These are phyloP conservation scores for Alternaria conjuncta DNA, from an alignment of 2,329 filamentous ascomycete species.

Conservation along the genomic window DNA sequence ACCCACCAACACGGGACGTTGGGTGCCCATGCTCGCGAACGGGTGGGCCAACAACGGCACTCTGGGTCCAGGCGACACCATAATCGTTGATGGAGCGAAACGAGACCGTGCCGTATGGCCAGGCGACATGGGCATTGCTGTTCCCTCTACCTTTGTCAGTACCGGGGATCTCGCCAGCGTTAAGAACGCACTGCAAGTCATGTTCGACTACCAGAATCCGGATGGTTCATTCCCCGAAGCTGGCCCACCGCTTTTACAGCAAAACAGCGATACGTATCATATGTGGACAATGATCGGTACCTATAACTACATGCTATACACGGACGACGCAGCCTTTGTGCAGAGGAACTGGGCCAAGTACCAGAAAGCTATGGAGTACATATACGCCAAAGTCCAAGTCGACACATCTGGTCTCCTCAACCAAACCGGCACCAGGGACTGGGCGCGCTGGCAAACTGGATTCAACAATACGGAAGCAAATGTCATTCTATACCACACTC, in stretches of 20 bases:
- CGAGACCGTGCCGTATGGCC: conserved; percentile 49
- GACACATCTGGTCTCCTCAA: conserved; percentile 21
- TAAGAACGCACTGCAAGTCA: conserved; percentile 21
- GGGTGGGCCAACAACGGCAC: conserved; percentile 48
- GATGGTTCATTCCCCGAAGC: conserved; percentile 27
- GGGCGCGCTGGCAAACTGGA: conserved; percentile 38
- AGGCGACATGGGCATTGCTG: conserved; percentile 27
- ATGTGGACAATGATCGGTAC: conserved; percentile 28
- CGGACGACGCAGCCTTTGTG: conserved; percentile 17
- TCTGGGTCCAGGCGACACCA: conserved; percentile 39
- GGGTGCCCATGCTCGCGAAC: conserved; percentile 22
- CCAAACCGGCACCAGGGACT: conserved; percentile 34
- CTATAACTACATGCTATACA: conserved; percentile 28
- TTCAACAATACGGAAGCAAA: conserved; percentile 44
- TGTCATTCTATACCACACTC: conserved; percentile 40
- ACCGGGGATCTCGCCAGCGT: conserved; percentile 19
- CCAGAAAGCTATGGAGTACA: conserved; percentile 20
- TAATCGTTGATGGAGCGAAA: conserved; percentile 51
- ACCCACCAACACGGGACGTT: conserved; percentile 43
- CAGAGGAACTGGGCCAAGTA: conserved; percentile 20
- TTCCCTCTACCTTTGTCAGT: conserved; percentile 16
- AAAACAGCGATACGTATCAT: conserved; percentile 31
- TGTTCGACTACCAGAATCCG: conserved; percentile 30
- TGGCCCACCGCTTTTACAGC: conserved; percentile 19
- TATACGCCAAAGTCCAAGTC: conserved; percentile 15